Conservation (phyloP, 2,329 filamentous ascomycete genomes). For the Microcera coccophila region DNA sequence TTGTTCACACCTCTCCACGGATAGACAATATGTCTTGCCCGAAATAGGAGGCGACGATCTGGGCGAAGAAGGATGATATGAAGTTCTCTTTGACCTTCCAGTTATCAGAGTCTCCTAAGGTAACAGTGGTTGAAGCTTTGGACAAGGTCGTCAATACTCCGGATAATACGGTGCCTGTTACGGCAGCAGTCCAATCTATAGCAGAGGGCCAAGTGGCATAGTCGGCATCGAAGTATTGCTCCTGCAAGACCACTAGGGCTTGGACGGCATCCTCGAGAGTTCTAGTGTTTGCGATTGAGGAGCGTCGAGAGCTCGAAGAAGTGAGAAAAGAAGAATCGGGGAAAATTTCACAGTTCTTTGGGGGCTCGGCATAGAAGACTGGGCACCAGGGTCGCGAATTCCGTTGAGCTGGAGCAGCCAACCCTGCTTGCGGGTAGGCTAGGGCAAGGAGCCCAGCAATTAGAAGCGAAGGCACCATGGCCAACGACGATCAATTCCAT, state of each 20-base stretch:
- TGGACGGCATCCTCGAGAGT: slow-evolving; percentile 51
- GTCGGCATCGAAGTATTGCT: slow-evolving; percentile 71
- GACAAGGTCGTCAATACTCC: slow-evolving; percentile 70
- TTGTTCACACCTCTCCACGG: slow-evolving; percentile 48
- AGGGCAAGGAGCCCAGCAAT: slow-evolving; percentile 11
- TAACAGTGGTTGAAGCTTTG: slow-evolving; percentile 45
- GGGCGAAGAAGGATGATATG: slow-evolving; percentile 77
- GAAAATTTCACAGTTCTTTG: slow-evolving; percentile 16
- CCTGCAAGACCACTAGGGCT: slow-evolving; percentile 72
- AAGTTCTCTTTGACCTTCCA: slow-evolving; percentile 65
- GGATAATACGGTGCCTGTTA: slow-evolving; percentile 74
- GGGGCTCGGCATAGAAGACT: slow-evolving; percentile 17
- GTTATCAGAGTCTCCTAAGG: slow-evolving; percentile 33
- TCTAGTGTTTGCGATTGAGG: slow-evolving; percentile 13
- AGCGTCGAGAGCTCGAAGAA: slow-evolving; percentile 6
- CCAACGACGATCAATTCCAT: not conserved
- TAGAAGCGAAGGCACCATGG: slow-evolving; percentile 15
- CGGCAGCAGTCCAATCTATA: slow-evolving; percentile 92
- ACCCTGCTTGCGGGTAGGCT: slow-evolving; percentile 2
- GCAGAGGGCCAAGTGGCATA: slow-evolving; percentile 77
- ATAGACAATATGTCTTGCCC: slow-evolving; percentile 76
- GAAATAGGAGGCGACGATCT: slow-evolving; percentile 76
- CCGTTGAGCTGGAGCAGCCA: slow-evolving; percentile 14
- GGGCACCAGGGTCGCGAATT: slow-evolving; percentile 19
- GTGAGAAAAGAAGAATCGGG: slow-evolving; percentile 22